Evolutionary conservation across 805 yeast genomes (phyloP).

Genomic region (Schwanniomyces occidentalis): DNA sequence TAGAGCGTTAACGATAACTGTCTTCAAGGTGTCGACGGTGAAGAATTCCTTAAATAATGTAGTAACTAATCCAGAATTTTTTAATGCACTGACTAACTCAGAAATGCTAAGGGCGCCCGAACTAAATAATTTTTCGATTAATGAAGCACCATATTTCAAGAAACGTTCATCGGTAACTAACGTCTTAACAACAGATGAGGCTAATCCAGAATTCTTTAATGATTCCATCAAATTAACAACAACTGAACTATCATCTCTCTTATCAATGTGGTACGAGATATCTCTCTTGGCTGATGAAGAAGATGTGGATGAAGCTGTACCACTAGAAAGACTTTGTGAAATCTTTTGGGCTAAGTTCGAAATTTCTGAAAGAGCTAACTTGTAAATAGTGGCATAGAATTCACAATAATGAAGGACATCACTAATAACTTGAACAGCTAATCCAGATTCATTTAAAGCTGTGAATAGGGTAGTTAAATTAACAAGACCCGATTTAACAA

Average conservation of each 20-base stretch:
- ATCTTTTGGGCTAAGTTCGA: constrained; percentile 30
- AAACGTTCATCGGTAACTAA: constrained; percentile 39
- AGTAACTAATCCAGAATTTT: constrained; percentile 39
- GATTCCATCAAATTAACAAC: constrained; percentile 42
- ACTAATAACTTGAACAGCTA: constrained; percentile 36
- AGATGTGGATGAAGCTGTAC: constrained; percentile 6
- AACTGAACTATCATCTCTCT: constrained; percentile 18
- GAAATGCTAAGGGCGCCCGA: constrained; percentile 27
- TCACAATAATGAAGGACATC: constrained; percentile 37
- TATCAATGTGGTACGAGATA: constrained; percentile 1
- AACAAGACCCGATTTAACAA: constrained; percentile 32
- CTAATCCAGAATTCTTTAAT: constrained; percentile 44
- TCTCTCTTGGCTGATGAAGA: constrained; percentile 13
- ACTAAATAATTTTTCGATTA: constrained; percentile 31
- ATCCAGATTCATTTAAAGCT: constrained; percentile 43
- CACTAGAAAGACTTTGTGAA: constrained; percentile 22
- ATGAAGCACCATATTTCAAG: constrained; percentile 39
- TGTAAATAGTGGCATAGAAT: constrained; percentile 40
- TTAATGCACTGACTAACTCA: constrained; percentile 28
- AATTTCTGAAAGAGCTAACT: constrained; percentile 32
- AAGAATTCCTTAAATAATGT: constrained; percentile 39
- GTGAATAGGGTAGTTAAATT: constrained; percentile 38
- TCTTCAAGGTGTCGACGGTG: constrained; percentile 36
- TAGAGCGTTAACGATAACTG: constrained; percentile 42
- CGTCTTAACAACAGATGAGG: constrained; percentile 34